A percentile compares a stretch with the other conserved stretches of the same genome.
Conservation (phyloP, 495 filamentous ascomycete genomes). For the Neurospora sp. region DNA sequence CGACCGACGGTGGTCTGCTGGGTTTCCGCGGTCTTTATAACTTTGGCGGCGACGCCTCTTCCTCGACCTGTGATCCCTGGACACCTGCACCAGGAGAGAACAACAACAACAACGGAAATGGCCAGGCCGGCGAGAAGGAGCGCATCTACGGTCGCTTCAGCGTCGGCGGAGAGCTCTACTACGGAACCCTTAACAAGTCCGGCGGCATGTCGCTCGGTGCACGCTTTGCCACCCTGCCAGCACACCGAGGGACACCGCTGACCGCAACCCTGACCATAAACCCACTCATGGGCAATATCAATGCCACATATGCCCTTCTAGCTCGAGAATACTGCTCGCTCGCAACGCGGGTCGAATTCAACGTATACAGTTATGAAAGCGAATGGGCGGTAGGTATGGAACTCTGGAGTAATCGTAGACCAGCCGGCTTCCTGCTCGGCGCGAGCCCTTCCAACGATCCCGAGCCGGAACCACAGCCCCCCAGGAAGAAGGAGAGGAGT, state of each 20-base stretch:
- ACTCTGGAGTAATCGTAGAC: constrained; percentile 58
- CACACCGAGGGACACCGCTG: constrained; percentile 73
- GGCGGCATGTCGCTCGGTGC: constrained; percentile 70
- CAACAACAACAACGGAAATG: constrained; percentile 4
- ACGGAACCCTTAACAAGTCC: constrained; percentile 82
- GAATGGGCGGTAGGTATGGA: constrained; percentile 85
- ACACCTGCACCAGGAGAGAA: constrained; percentile 7
- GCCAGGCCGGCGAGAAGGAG: constrained; percentile 27
- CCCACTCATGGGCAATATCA: constrained; percentile 85
- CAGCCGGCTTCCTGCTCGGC: constrained; percentile 32
- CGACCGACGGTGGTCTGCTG: constrained; percentile 80
- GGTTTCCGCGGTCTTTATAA: constrained; percentile 88
- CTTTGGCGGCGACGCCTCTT: constrained; percentile 71
- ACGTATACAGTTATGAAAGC: constrained; percentile 96
- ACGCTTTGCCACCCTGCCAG: constrained; percentile 84
- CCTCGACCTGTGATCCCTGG: constrained; percentile 15
- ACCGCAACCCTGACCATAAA: constrained; percentile 88
- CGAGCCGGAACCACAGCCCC: constrained; percentile 13
- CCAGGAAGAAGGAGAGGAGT: constrained; percentile 33
- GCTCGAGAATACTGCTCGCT: constrained; percentile 73
- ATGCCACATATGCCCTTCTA: constrained; percentile 79
- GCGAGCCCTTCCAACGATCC: constrained; percentile 12
- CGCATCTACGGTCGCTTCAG: constrained; percentile 58
- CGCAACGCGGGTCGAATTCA: constrained; percentile 88
- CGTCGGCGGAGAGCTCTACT: constrained; percentile 88